Evolutionary conservation across 2,329 filamentous ascomycete species (phyloP).

Genomic region (Furcasterigmium furcatum): DNA sequence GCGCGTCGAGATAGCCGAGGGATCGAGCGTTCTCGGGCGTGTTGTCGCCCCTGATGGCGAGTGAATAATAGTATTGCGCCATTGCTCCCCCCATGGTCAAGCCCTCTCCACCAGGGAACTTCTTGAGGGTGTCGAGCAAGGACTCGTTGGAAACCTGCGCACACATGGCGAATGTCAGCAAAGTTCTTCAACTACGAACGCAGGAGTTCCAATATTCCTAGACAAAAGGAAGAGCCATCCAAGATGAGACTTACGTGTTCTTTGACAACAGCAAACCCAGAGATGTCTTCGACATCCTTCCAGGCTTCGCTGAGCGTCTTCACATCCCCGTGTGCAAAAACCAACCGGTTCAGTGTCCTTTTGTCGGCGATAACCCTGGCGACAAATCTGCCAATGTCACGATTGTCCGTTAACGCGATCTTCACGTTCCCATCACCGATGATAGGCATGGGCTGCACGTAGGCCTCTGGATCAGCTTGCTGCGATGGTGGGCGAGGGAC

Average conservation of each 20-base stretch:
- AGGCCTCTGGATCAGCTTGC: slow-evolving; percentile 8
- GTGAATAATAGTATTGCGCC: neutral
- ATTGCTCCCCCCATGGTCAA: neutral
- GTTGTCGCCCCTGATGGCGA: slow-evolving; percentile 45
- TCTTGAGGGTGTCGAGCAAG: neutral
- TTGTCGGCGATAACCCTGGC: slow-evolving; percentile 47
- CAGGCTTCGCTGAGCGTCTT: slow-evolving; percentile 42
- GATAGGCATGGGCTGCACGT: slow-evolving; percentile 30
- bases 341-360: slow-evolving; percentile 48
- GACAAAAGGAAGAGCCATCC: no score
- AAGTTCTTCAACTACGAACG: neutral
- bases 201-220: neutral
- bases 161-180: neutral
- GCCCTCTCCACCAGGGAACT: neutral
- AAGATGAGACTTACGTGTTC: slow-evolving; percentile 2
- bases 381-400: slow-evolving; percentile 51
- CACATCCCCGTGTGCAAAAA: slow-evolving; percentile 45
- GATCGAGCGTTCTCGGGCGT: slow-evolving; percentile 48
- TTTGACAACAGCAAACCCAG: slow-evolving; percentile 41
- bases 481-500: slow-evolving; percentile 20
- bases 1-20: slow-evolving; percentile 48
- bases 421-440: slow-evolving; percentile 40
- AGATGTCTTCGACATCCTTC: slow-evolving; percentile 39
- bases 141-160: neutral
- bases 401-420: slow-evolving; percentile 40